phyloP scores from a whole-genome alignment of 2,329 filamentous ascomycete genomes.

The Graphiopsis chlorocephala region DNA sequence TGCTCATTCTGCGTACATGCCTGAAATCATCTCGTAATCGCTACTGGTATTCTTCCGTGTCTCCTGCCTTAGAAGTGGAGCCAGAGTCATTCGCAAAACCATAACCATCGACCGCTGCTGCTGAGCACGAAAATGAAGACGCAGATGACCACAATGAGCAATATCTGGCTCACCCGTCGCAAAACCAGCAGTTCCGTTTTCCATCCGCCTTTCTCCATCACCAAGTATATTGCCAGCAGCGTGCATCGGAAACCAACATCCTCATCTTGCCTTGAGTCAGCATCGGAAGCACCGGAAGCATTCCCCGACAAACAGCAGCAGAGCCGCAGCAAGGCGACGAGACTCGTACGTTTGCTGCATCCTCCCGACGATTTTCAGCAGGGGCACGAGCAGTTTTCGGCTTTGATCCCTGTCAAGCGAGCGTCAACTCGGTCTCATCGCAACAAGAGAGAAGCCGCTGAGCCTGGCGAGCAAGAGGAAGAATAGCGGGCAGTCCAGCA shows the following conservation, averaged over 20 bases:
- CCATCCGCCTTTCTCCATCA: constrained; percentile 9
- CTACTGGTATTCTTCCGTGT: neutral
- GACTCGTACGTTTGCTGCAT: constrained; percentile 15
- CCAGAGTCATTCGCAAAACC: neutral
- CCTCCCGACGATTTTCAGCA: constrained; percentile 6
- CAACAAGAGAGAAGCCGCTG: neutral
- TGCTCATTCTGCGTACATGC: neutral
- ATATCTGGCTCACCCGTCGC: neutral
- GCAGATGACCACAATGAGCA: constrained; percentile 9
- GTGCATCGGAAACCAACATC: neutral
- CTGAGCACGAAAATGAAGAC: constrained; percentile 2
- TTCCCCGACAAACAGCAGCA: constrained; percentile 6
- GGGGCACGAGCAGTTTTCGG: constrained; percentile 4
- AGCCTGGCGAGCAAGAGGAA: neutral
- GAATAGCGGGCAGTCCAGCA: neutral
- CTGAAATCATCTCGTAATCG: neutral
- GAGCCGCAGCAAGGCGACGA: neutral
- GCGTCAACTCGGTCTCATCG: neutral
- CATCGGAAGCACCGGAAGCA: neutral
- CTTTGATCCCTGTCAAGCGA: neutral
- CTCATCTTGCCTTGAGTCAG: neutral
- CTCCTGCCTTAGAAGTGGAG: neutral
- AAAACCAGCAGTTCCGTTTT: neutral
- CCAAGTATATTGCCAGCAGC: neutral
- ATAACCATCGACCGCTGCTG: neutral